A percentile compares a stretch with the other conserved stretches of the same genome.
phyloP scores from a whole-genome alignment of 2,329 filamentous ascomycete species.

The Neonectria neomacrospora region DNA sequence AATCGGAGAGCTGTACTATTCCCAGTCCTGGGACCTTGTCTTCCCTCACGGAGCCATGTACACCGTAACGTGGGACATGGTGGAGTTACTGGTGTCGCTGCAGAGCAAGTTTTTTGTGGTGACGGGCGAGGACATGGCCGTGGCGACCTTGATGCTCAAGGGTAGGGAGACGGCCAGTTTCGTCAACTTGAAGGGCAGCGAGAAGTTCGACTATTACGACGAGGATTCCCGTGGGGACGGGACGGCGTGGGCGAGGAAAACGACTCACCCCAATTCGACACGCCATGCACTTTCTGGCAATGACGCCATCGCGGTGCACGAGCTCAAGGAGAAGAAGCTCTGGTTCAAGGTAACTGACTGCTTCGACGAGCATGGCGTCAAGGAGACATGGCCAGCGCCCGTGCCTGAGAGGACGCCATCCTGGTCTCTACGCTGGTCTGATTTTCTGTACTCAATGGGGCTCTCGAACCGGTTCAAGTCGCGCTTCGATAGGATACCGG shows the following conservation, averaged over 20 bases:
- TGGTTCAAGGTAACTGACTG: slow-evolving; percentile 46
- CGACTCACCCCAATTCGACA: slow-evolving; percentile 39
- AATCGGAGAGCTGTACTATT: slow-evolving; percentile 47
- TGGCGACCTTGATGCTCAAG: slow-evolving; percentile 45
- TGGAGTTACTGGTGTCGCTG: slow-evolving; percentile 42
- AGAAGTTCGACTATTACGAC: slow-evolving; percentile 48
- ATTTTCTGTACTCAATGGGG: slow-evolving; percentile 40
- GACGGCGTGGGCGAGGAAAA: slow-evolving; percentile 43
- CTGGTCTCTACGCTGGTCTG: slow-evolving; percentile 36
- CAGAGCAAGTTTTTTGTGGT: slow-evolving; percentile 43
- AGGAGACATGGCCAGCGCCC: slow-evolving; percentile 26
- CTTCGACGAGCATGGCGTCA: slow-evolving; percentile 45
- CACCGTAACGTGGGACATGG: slow-evolving; percentile 49
- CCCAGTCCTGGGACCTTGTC: slow-evolving; percentile 36
- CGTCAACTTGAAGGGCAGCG: slow-evolving; percentile 44
- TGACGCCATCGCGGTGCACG: slow-evolving; percentile 43
- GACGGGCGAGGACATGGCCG: slow-evolving; percentile 47
- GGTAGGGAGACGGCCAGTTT: slow-evolving; percentile 40
- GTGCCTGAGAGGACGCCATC: slow-evolving; percentile 18
- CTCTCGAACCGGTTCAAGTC: slow-evolving; percentile 32
- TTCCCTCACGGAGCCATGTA: slow-evolving; percentile 50
- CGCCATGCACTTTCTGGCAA: slow-evolving; percentile 40
- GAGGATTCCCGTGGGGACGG: slow-evolving; percentile 43
- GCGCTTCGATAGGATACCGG: slow-evolving; percentile 40
- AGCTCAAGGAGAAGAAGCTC: slow-evolving; percentile 41